phyloP scores from a whole-genome alignment of 257 asterid genomes.

The Solanum rostratum region DNA sequence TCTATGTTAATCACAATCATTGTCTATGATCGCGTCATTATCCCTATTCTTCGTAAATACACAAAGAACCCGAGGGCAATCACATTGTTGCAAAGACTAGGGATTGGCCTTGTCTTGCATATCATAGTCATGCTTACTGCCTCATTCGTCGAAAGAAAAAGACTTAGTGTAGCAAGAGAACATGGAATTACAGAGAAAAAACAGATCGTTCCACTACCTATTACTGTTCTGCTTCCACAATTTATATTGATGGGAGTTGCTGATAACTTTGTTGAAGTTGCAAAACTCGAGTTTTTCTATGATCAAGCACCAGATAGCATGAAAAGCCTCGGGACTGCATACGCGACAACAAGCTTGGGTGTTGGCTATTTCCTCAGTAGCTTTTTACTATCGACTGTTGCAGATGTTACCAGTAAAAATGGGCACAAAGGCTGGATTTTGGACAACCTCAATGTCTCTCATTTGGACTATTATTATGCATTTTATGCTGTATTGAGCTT shows the following conservation, averaged over 20 bases:
- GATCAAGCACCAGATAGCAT: constrained; percentile 71
- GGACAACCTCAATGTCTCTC: constrained; percentile 51
- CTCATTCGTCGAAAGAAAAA: constrained; percentile 25
- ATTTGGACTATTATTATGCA: constrained; percentile 53
- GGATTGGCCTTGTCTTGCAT: constrained; percentile 41
- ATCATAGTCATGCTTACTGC: constrained; percentile 39
- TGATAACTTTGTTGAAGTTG: constrained; percentile 54
- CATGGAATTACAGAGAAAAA: constrained; percentile 15
- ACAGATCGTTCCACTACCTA: constrained; percentile 41
- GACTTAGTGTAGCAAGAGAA: constrained; percentile 32
- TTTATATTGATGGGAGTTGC: constrained; percentile 51
- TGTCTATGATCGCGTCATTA: constrained; percentile 46
- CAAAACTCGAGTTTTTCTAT: constrained; percentile 60
- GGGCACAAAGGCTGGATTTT: constrained; percentile 61
- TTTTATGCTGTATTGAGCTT: constrained; percentile 27
- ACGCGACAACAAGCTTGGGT: constrained; percentile 56
- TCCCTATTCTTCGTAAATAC: constrained; percentile 26
- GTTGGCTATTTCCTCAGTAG: constrained; percentile 56
- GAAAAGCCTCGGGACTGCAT: constrained; percentile 77
- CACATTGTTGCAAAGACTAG: constrained; percentile 55
- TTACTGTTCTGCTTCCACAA: constrained; percentile 57
- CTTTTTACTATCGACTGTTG: constrained; percentile 44
- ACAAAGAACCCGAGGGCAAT: constrained; percentile 63
- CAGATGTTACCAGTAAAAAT: constrained; percentile 27
- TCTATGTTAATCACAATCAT: constrained; percentile 44